Evolutionary conservation across 2,329 filamentous ascomycete species (phyloP), one percentile per base, ranked within the genome.

Genomic region (Microcyclospora tardicrescens): DNA sequence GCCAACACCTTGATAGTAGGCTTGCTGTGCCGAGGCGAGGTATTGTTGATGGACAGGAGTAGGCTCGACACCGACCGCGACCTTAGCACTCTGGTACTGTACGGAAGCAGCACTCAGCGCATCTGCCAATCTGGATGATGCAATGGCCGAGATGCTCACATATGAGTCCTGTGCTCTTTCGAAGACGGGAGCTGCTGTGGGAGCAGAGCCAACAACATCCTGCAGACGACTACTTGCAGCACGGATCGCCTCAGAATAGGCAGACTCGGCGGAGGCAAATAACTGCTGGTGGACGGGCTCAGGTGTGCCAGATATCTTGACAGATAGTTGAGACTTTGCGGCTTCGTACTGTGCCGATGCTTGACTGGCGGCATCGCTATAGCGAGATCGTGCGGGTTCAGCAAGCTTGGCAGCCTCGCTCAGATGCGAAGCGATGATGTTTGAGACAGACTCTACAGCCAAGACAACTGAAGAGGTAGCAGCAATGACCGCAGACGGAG

Each of bases 1-100:
- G 19, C 84, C 84, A 16, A 91, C 61, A 10, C 79, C 83, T 46
- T 84, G 80, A 50, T 85, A 87, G 59, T 89, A 89, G 41, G 80
- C 64, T 69, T 78, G 55, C 67, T 75, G 55, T 64, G 74, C 62
- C 68, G 72, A 66, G 62, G 79, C 59, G 64, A 79, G 43, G 59
- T 71, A 58, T 55, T 67, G 58, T 50, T 75, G 46, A 61, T 75
- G 46, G 57, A 68, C 64, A 19, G 65, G 63, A 1, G 79, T 77
- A 2, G 78, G 72, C 31, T 78, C 72, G 11, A 76, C 69, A 14
- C 78, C 74, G 31, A 81, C 65, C 19, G 76, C 78, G 38, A 75
- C 68, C 58, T 79, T 77, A n/a, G 77, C 77, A 38, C 66, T 74
- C 36, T 77, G 70, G 48, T 83, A 83, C 43, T 85, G 81, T 28